A percentile compares a stretch with the other conserved stretches of the same genome.
These are phyloP conservation scores for Malassezia cuniculi DNA, from an alignment of 1,284 basidiomycete genomes.

Conservation along the genomic window DNA sequence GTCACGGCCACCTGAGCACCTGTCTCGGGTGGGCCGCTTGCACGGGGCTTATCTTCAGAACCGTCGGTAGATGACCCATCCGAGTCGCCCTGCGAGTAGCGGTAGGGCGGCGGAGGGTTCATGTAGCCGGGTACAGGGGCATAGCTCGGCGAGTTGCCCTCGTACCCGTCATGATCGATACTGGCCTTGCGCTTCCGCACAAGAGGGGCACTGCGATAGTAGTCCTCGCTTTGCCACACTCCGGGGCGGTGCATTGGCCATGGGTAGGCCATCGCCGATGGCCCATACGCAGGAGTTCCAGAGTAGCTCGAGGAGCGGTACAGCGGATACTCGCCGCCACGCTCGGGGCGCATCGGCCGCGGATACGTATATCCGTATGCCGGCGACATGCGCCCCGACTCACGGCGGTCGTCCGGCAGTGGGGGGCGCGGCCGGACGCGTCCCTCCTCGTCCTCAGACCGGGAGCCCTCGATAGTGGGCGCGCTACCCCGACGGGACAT, in stretches of 20 bases:
- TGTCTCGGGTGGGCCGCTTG: slow-evolving; percentile 9
- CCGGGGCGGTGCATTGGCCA: not conserved
- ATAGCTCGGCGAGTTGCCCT: too few species aligned
- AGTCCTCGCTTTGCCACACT: not conserved
- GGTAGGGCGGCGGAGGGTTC: not conserved
- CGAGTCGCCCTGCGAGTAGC: not conserved
- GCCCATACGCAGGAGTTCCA: slow-evolving; percentile 1
- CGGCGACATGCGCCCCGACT: slow-evolving; percentile 2
- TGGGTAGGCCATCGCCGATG: not conserved
- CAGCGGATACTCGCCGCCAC: not conserved
- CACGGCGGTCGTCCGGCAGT: slow-evolving; percentile 1
- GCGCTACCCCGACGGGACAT: not conserved
- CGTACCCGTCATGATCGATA: too few species aligned
- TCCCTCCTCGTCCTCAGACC: not conserved
- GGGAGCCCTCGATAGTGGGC: not conserved
- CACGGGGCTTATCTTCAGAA: not conserved
- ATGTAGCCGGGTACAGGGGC: too few species aligned
- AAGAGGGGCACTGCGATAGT: not conserved
- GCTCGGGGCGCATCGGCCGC: not conserved
- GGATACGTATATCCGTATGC: slow-evolving; percentile 1
- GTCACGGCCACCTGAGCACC: slow-evolving; percentile 15
- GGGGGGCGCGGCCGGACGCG: not conserved
- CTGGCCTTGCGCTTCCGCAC: too few species aligned
- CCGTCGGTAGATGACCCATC: slow-evolving; percentile 8
- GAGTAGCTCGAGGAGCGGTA: slow-evolving; percentile 1